phyloP scores from a whole-genome alignment of 306 rosid genomes.

The Lagenaria siceraria region DNA sequence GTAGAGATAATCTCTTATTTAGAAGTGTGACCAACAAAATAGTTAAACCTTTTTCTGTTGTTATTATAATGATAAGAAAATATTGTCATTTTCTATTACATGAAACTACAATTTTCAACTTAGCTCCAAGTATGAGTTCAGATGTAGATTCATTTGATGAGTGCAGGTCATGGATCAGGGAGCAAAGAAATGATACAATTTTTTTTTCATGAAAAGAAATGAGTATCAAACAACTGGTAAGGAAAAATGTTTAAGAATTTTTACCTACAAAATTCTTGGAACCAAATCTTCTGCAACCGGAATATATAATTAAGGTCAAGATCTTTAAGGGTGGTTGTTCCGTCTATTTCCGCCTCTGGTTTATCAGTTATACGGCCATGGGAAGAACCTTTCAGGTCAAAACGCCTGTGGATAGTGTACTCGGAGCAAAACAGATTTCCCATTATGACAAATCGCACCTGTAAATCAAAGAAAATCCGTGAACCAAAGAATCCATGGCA shows the following conservation, averaged over 20 bases:
- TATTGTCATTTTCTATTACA: not conserved
- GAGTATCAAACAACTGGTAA: not conserved
- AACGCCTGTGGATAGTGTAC: constrained; percentile 58
- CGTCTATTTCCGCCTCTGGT: constrained; percentile 64
- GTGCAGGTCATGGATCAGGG: not conserved
- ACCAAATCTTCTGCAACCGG: constrained; percentile 72
- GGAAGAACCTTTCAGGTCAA: constrained; percentile 89
- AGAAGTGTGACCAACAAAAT: not conserved
- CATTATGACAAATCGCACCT: constrained; percentile 97
- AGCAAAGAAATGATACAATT: not conserved
- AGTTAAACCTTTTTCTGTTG: too few relatives aligned
- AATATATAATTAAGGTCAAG: constrained; percentile 81
- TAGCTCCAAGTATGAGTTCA: not conserved
- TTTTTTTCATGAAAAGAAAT: not conserved
- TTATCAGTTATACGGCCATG: constrained; percentile 75
- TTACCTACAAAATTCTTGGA: constrained; percentile 78
- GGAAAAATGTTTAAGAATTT: not conserved
- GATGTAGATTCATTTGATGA: not conserved
- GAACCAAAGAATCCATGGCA: not conserved
- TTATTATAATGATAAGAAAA: not conserved
- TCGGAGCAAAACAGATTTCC: constrained; percentile 84
- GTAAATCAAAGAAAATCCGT: constrained; percentile 9
- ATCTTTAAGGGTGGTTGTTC: constrained; percentile 84
- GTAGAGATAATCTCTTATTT: not conserved
- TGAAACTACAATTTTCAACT: not conserved